phyloP scores from a whole-genome alignment of 148 eudicot genomes.

The Fallopia convolvulus region DNA sequence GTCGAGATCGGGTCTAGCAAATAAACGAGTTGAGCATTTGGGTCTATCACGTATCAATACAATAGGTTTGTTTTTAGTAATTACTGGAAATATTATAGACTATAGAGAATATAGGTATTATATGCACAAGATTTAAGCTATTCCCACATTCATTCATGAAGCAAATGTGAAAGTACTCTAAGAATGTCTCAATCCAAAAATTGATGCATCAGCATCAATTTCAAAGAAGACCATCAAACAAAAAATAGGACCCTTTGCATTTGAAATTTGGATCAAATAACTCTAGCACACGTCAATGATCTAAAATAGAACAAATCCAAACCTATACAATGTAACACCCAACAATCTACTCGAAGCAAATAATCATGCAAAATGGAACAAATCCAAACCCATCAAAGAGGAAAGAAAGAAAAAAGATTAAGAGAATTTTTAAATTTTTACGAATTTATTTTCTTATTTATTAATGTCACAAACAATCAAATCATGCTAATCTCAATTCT shows the following conservation, averaged over 20 bases:
- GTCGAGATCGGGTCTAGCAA: too few species aligned
- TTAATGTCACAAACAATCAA: neutral
- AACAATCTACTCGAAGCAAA: neutral
- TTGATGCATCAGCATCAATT: neutral
- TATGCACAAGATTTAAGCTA: too few species aligned
- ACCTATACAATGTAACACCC: neutral
- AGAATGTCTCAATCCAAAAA: too few species aligned
- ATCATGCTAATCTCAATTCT: constrained; percentile 20
- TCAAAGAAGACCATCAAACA: neutral
- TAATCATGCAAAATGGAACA: neutral
- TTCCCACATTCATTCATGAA: too few species aligned
- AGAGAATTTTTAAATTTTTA: neutral
- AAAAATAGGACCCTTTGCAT: neutral
- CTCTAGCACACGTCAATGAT: neutral
- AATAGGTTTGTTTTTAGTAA: too few species aligned
- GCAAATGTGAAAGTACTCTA: too few species aligned
- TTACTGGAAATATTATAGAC: too few species aligned
- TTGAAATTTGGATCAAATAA: neutral
- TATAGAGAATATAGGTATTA: too few species aligned
- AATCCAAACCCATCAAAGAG: neutral
- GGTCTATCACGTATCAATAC: too few species aligned
- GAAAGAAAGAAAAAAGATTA: neutral
- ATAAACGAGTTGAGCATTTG: too few species aligned
- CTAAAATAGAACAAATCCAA: too few species aligned
- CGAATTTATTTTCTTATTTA: neutral